Evolutionary conservation across 306 rosid species (phyloP).

Genomic region (Lupinus albus): DNA sequence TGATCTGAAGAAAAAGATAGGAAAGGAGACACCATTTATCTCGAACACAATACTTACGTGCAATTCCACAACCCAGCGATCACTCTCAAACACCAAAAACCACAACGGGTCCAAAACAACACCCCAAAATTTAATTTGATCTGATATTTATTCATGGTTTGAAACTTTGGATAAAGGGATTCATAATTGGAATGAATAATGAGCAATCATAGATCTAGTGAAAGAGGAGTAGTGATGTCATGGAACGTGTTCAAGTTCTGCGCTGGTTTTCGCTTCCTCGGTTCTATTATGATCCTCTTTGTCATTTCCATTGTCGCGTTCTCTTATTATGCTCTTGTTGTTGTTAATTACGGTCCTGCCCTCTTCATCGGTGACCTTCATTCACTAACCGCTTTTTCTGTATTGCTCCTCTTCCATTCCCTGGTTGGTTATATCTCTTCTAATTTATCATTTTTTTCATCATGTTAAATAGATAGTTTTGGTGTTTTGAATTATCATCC

Average conservation of each 20-base stretch:
- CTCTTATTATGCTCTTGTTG: slow-evolving; percentile 66
- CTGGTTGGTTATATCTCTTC: slow-evolving; percentile 46
- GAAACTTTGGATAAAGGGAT: not conserved
- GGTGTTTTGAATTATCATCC: too few species aligned
- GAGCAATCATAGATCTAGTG: slow-evolving; percentile 7
- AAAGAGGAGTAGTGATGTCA: slow-evolving; percentile 47
- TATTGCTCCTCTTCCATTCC: slow-evolving; percentile 64
- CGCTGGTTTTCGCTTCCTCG: slow-evolving; percentile 59
- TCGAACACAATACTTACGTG: too few species aligned
- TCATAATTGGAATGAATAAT: not conserved
- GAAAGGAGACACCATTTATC: too few species aligned
- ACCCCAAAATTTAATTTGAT: too few species aligned
- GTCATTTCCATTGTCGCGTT: slow-evolving; percentile 58
- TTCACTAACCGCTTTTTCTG: slow-evolving; percentile 45
- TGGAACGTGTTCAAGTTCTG: slow-evolving; percentile 73
- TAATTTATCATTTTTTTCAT: too few species aligned
- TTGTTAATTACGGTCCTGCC: slow-evolving; percentile 61
- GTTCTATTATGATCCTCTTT: slow-evolving; percentile 64
- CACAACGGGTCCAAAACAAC: too few species aligned
- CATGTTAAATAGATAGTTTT: too few species aligned
- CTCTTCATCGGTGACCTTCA: slow-evolving; percentile 52
- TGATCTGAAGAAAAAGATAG: too few species aligned
- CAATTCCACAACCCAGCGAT: too few species aligned
- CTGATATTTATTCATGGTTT: too few species aligned
- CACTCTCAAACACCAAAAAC: too few species aligned